Evolutionary conservation across 352 stramenopile genomes (phyloP).

Genomic region (Pythium apleroticum): DNA sequence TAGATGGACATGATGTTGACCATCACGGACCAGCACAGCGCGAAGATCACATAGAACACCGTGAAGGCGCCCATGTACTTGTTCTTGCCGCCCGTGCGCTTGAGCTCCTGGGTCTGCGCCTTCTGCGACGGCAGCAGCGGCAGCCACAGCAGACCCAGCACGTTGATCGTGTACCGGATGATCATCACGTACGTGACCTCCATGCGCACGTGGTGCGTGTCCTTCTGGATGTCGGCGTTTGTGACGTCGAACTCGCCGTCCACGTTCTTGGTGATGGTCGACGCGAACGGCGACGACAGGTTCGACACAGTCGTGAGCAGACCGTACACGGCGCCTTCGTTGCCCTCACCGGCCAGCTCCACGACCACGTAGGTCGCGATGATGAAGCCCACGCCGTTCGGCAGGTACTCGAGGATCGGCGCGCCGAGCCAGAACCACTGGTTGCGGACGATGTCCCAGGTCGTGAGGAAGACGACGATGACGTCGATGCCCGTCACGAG

Average conservation of each 20-base stretch:
- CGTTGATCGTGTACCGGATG: constrained; percentile 23
- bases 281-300: constrained; percentile 20
- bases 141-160: constrained; percentile 21
- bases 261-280: constrained; percentile 23
- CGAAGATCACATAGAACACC: constrained; percentile 4
- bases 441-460: constrained; percentile 4
- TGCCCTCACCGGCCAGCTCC: constrained; percentile 27
- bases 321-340: constrained; percentile 25
- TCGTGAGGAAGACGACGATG: constrained; percentile 10
- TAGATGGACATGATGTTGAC: constrained; percentile 4
- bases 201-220: constrained; percentile 19
- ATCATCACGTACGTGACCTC: constrained; percentile 23
- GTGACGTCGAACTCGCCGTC: constrained; percentile 19
- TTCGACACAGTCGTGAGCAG: constrained; percentile 27
- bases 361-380: constrained; percentile 27
- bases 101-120: constrained; percentile 17
- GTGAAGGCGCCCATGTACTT: neutral
- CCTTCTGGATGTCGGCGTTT: constrained; percentile 23
- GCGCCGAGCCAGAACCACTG: constrained; percentile 5
- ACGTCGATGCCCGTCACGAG: constrained; percentile 19
- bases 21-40: neutral
- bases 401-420: constrained; percentile 19
- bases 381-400: constrained; percentile 28
- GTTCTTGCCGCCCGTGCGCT: constrained; percentile 3
- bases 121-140: constrained; percentile 27